Conservation (phyloP, 441 rosid genomes). For the Iberis amara region DNA sequence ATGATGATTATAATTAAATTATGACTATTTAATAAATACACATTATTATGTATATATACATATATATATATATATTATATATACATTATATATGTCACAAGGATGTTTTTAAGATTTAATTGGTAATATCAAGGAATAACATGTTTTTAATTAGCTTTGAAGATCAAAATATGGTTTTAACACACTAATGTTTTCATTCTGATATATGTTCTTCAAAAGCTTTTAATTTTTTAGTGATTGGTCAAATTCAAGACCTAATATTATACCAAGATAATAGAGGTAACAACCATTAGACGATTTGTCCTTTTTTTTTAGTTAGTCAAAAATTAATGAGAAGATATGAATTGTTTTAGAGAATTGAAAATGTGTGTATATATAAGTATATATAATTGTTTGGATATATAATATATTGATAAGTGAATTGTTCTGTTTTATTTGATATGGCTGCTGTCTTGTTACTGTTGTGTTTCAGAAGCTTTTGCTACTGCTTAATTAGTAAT, state of each 20-base stretch:
- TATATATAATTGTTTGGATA: conserved; percentile 6
- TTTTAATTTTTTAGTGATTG: too few species aligned
- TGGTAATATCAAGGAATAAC: conserved; percentile 20
- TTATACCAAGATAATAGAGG: too few species aligned
- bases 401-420: not conserved
- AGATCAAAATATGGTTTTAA: conserved; percentile 5
- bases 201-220: not conserved
- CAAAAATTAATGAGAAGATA: too few species aligned
- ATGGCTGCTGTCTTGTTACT: conserved; percentile 24
- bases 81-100: not conserved
- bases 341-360: too few species aligned
- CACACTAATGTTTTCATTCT: not conserved
- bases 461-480: conserved; percentile 21
- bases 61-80: too few species aligned
- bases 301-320: too few species aligned
- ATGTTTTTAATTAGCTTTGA: not conserved
- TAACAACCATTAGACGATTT: too few species aligned
- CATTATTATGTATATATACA: conserved; percentile 13
- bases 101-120: conserved; percentile 19
- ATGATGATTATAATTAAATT: conserved; percentile 13
- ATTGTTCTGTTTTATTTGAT: conserved; percentile 21
- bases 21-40: conserved; percentile 4
- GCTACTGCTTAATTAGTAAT: conserved; percentile 24
- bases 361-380: not conserved
- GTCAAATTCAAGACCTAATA: too few species aligned